Evolutionary conservation across 768 basidiomycete species (phyloP), one percentile per base, ranked within the genome.

Genomic region (Psilocybe azurescens): DNA sequence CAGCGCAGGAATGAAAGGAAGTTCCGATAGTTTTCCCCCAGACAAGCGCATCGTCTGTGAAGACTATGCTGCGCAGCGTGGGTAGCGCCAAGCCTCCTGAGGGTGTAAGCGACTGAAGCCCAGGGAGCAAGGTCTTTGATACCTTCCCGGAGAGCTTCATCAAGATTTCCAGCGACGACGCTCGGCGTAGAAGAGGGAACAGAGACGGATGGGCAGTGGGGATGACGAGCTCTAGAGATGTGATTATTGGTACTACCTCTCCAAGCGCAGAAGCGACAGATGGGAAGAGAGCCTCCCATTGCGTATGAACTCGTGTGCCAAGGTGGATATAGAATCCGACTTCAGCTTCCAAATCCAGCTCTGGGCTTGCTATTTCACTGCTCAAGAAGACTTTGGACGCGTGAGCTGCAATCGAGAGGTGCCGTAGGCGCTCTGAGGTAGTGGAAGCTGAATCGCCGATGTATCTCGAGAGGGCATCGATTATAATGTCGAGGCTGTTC

Each of bases 21-120:
- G 10, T 41, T 59, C n/a, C 56, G 55, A 56, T 64, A 68, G 24
- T 44, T 60, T 4, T 56, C 59, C 10, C 65, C 65, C 67, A 68
- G 63, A 66, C 60, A 14, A 56, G 53, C 9, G 54, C 41, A 32
- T 68, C 67, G 24, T 66, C 63, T 20, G 59, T 62, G 53, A 68
- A 68, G 2, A 59, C 28, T 20, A 68, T 64, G 5, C 56, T 58
- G 10, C 57, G 44, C 36, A 68, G 28, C 4, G 38, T 51, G 5
- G 67, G 67, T 16, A 68, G 58, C 11, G 51, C 47, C 8, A 67
- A 48, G 18, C 33, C 64, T 5, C 64, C 59, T 2, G 52, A 36
- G 1, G 53, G 24, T 20, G 29, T 3, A 4, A 47, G 6, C 1
- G 24, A 39, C 18, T 63, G 61, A 0, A 68, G 55, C 11, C 58